A percentile compares a stretch with the other conserved stretches of the same genome.
These are phyloP conservation scores for Strobilomyces dryophilus DNA, from an alignment of 768 basidiomycete species.

Conservation along the genomic window DNA sequence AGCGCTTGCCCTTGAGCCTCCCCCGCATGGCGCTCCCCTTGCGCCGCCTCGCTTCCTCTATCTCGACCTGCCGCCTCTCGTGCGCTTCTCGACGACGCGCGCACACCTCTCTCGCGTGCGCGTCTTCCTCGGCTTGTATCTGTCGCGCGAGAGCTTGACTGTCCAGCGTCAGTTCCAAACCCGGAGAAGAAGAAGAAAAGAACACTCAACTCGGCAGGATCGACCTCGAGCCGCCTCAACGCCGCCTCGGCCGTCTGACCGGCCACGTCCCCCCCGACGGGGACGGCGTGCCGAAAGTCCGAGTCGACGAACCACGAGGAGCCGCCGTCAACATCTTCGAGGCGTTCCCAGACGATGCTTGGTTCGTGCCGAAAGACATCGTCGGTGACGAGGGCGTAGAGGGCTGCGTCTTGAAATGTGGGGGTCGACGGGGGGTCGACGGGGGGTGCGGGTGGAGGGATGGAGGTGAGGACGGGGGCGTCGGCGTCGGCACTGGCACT, in stretches of 20 bases:
- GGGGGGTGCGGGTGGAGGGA: background rate
- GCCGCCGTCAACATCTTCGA: constrained; percentile 84
- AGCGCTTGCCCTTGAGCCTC: constrained; percentile 44
- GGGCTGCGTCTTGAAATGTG: constrained; percentile 34
- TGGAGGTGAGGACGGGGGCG: background rate
- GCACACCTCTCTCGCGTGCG: constrained; percentile 39
- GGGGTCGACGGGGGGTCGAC: background rate
- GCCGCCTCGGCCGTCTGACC: constrained; percentile 65
- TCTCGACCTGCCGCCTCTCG: constrained; percentile 8
- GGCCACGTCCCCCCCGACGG: constrained; percentile 78
- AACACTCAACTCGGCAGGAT: constrained; percentile 56
- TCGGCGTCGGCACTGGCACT: background rate
- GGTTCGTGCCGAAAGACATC: constrained; percentile 73
- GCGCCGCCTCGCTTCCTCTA: constrained; percentile 16
- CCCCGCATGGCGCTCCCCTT: constrained; percentile 24
- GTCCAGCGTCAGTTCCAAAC: background rate
- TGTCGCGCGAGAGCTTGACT: constrained; percentile 61
- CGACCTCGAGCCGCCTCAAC: constrained; percentile 47
- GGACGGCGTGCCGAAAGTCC: constrained; percentile 56
- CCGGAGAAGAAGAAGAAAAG: background rate
- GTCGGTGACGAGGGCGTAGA: constrained; percentile 87
- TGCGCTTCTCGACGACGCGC: constrained; percentile 30
- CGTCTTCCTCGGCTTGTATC: constrained; percentile 80
- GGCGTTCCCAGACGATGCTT: constrained; percentile 84
- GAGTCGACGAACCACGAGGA: constrained; percentile 77